Evolutionary conservation across 805 yeast species (phyloP).

Genomic region (Candida ipomoeae): DNA sequence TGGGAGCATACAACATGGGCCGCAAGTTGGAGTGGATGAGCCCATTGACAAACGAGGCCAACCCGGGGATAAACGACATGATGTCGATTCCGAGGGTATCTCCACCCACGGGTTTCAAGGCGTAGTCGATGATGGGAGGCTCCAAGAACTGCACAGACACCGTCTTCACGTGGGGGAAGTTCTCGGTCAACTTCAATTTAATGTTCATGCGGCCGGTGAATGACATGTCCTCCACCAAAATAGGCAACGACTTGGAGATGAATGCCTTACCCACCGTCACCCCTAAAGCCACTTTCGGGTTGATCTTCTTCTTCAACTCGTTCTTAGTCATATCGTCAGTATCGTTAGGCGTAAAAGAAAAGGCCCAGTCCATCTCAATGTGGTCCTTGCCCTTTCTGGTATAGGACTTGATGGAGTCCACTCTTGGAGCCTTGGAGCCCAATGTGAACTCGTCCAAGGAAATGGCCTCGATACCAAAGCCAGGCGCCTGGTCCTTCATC

Average conservation of each 20-base stretch:
- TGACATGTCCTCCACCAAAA: constrained; percentile 76
- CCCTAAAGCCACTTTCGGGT: constrained; percentile 79
- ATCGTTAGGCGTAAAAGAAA: constrained; percentile 77
- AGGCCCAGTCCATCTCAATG: constrained; percentile 82
- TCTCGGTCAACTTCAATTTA: constrained; percentile 54
- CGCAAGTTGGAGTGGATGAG: constrained; percentile 66
- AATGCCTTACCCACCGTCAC: constrained; percentile 79
- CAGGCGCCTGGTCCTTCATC: constrained; percentile 71
- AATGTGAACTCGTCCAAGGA: constrained; percentile 73
- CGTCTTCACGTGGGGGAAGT: constrained; percentile 74
- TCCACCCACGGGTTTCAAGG: constrained; percentile 83
- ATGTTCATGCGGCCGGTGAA: constrained; percentile 66
- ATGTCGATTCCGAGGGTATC: constrained; percentile 82
- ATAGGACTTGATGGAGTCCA: constrained; percentile 67
- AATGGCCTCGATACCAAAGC: constrained; percentile 73
- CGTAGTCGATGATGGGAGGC: constrained; percentile 75
- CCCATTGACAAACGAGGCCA: constrained; percentile 64
- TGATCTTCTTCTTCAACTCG: constrained; percentile 64
- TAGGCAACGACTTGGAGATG: constrained; percentile 71
- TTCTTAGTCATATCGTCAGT: constrained; percentile 79
- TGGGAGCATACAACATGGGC: constrained; percentile 81
- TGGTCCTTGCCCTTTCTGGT: constrained; percentile 63
- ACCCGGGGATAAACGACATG: constrained; percentile 81
- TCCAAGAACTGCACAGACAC: constrained; percentile 71
- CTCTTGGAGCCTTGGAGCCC: constrained; percentile 77